Evolutionary conservation across 148 eudicot genomes (phyloP).

Genomic region (Selenicereus undatus): DNA sequence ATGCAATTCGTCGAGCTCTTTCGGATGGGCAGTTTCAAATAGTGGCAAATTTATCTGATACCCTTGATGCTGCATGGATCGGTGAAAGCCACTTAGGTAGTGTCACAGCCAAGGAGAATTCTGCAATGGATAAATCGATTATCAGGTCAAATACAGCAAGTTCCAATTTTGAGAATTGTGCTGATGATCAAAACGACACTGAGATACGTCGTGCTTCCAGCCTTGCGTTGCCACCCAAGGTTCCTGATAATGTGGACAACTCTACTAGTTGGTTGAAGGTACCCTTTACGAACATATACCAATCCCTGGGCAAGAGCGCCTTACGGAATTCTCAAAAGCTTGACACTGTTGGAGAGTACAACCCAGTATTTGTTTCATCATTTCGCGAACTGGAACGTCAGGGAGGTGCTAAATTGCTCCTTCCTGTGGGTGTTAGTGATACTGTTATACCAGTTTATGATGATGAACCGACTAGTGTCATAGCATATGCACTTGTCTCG

Average conservation of each 20-base stretch:
- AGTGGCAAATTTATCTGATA: conserved; percentile 52
- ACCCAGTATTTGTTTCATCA: conserved; percentile 65
- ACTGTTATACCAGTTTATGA: conserved; percentile 78
- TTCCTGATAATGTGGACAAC: conserved; percentile 42
- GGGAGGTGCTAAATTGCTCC: conserved; percentile 65
- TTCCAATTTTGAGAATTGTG: conserved; percentile 35
- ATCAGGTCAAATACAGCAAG: conserved; percentile 29
- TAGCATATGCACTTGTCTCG: conserved; percentile 68
- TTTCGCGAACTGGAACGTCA: conserved; percentile 62
- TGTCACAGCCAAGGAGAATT: conserved; percentile 30
- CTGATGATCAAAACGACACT: conserved; percentile 32
- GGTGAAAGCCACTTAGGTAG: conserved; percentile 49
- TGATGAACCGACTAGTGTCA: conserved; percentile 84
- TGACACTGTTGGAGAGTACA: conserved; percentile 54
- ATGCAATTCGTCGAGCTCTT: conserved; percentile 37
- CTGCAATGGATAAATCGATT: conserved; percentile 27
- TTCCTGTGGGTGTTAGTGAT: conserved; percentile 62
- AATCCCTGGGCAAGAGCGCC: conserved; percentile 49
- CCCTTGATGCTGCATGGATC: conserved; percentile 86
- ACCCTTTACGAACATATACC: conserved; percentile 61
- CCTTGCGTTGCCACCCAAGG: conserved; percentile 34
- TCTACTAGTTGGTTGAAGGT: conserved; percentile 61
- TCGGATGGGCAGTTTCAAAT: conserved; percentile 57
- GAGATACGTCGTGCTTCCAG: conserved; percentile 31
- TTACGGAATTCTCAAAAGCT: conserved; percentile 53